Conservation (phyloP, 2,329 filamentous ascomycete genomes). For the Fusarium aywerte region DNA sequence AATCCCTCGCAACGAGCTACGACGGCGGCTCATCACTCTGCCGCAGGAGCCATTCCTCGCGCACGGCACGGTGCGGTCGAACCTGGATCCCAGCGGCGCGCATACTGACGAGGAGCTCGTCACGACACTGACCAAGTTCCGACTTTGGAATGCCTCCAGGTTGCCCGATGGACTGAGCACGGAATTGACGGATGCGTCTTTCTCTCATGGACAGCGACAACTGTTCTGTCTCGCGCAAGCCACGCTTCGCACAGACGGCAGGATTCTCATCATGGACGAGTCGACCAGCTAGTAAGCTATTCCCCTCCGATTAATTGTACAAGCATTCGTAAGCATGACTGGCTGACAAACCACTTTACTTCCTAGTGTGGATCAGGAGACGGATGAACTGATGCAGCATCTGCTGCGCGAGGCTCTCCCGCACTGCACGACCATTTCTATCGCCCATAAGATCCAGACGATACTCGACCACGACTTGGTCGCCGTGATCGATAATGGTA, state of each 20-base stretch:
- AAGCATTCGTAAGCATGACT: background rate
- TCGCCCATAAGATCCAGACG: constrained; percentile 42
- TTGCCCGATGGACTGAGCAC: constrained; percentile 56
- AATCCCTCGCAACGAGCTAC: constrained; percentile 4
- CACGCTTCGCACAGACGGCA: constrained; percentile 52
- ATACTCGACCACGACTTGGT: constrained; percentile 33
- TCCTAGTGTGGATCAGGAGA: constrained; percentile 26
- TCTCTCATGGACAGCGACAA: constrained; percentile 61
- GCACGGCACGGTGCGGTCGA: constrained; percentile 1
- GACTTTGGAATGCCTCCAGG: constrained; percentile 9
- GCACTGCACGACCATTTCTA: constrained; percentile 40
- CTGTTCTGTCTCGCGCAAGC: constrained; percentile 61
- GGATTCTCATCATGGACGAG: constrained; percentile 56
- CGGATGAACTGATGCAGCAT: constrained; percentile 27
- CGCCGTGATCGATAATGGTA: constrained; percentile 31
- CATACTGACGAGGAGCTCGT: constrained; percentile 6
- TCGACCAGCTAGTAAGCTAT: constrained; percentile 51
- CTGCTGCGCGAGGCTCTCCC: constrained; percentile 34
- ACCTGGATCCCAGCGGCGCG: background rate
- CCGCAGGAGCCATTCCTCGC: constrained; percentile 4
- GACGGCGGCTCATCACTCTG: constrained; percentile 3
- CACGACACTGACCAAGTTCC: constrained; percentile 4
- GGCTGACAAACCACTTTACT: constrained; percentile 14
- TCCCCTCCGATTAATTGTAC: background rate
- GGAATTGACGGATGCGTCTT: constrained; percentile 52